Evolutionary conservation across 2,329 filamentous ascomycete genomes (phyloP).

Genomic region (Cryphonectria naterciae): DNA sequence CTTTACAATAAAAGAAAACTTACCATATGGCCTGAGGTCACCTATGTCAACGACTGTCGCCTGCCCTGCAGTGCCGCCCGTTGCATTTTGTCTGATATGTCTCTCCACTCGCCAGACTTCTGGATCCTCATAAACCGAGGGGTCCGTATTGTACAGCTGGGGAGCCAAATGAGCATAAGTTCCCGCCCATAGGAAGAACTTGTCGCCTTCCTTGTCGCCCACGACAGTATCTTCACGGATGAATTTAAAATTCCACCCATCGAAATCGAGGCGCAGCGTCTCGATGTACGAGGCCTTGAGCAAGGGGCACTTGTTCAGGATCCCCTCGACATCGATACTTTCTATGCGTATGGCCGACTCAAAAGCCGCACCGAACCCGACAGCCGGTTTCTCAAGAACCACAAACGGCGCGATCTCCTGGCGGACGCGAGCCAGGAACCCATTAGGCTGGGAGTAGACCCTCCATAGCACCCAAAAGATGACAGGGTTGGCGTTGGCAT

Average conservation of each 20-base stretch:
- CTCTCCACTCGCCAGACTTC: slow-evolving; percentile 42
- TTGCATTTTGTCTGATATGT: slow-evolving; percentile 36
- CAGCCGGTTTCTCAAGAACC: slow-evolving; percentile 38
- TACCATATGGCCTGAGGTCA: slow-evolving; percentile 41
- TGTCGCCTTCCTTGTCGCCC: slow-evolving; percentile 33
- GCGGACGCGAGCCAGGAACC: slow-evolving; percentile 44
- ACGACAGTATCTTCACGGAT: slow-evolving; percentile 41
- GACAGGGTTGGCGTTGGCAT: slow-evolving; percentile 44
- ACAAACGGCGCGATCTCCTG: slow-evolving; percentile 44
- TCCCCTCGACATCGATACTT: slow-evolving; percentile 41
- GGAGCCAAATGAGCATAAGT: slow-evolving; percentile 41
- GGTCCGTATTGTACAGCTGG: slow-evolving; percentile 43
- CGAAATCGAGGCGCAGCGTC: slow-evolving; percentile 45
- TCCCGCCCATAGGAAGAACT: slow-evolving; percentile 41
- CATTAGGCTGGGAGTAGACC: slow-evolving; percentile 41
- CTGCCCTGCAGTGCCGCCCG: slow-evolving; percentile 35
- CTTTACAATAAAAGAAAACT: slow-evolving; percentile 22
- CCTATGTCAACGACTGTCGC: slow-evolving; percentile 33
- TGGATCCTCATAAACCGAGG: slow-evolving; percentile 39
- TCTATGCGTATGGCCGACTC: slow-evolving; percentile 42
- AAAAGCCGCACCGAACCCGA: slow-evolving; percentile 43
- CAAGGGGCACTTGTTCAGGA: slow-evolving; percentile 43
- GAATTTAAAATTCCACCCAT: slow-evolving; percentile 38
- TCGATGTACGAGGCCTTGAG: slow-evolving; percentile 47
- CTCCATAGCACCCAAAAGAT: slow-evolving; percentile 48